Evolutionary conservation across 768 basidiomycete species (phyloP), one percentile per base, ranked within the genome.

Genomic region (Tulasnella sp.): DNA sequence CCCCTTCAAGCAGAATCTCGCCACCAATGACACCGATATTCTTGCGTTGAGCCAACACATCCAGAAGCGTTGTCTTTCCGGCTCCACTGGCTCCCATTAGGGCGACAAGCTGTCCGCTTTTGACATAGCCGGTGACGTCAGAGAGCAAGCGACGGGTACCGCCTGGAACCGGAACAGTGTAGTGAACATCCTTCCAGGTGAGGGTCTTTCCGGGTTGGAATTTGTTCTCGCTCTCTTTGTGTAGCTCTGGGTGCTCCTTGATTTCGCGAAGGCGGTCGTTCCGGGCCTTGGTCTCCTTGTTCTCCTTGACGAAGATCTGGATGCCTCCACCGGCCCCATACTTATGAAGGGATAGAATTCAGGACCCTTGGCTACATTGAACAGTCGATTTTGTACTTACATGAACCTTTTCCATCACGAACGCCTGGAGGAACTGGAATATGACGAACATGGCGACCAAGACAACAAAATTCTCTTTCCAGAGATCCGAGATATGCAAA

Each of bases 391-490:
- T 32, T n/a, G 8, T 2, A 68, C 76, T 65, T 66, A 85, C 84
- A 2, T 81, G 79, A 67, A 79, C 79, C 61, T 74, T 82, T 67
- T 88, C 86, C 15, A 88, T 75, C 32, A 77, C 78, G 30, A 88
- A 43, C 50, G 85, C 74, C 69, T 89, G 87, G 1, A 83, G 76
- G 52, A 83, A 26, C 69, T 85, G 77, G 73, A 90, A 92, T 63
- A 79, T 70, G 49, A 87, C 21, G 65, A 88, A 74, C 73, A 89
- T 86, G 4, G 73, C 87, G 45, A 89, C 24, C 26, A 88, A 69
- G 27, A 93, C 83, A 15, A 84, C 73, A 65, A 88, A 81, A 69
- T 87, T 80, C 23, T 75, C 38, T 24, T 77, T 74, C 61, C 67
- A 64, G 54, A 65, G 64, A 5, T 65, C 51, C 24, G 21, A 11